Base-by-base conservation (phyloP, 441 rosid species). In the Jatropha multifida region DNA sequence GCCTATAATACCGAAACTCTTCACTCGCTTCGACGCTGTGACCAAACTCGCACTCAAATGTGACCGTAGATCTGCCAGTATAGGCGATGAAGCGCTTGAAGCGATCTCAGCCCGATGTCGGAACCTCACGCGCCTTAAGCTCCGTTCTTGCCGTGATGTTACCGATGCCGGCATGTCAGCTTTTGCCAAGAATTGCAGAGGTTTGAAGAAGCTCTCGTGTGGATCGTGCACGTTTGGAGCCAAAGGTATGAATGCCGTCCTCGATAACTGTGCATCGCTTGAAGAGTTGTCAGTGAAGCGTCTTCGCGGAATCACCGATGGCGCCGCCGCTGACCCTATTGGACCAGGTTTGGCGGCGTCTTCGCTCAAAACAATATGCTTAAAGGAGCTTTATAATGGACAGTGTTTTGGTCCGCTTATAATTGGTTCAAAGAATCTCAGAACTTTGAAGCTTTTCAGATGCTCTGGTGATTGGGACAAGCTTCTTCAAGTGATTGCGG, bases 141-240 rank as follows among this genome's bases (percentile, higher is more conserved):
- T 94, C 41, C 89, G 95, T 61, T 86, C 89, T 7, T 94, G 97
- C 82, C 94, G 90, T 62, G 90, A 84, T 81, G 77, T 94, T 27
- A 92, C 97, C 5, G 92, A 90, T 58, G 81, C 80, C 7, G 98
- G 98, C 37, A 90, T 94, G 87, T 54, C 70, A 1, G 85, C 60
- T 13, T 91, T 94, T 61, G 92, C 97, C 0, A 84, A 85, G 77
- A 92, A 92, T 68, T 94, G 98, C 76, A 83, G 71, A 65, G 83
- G 85, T 5, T 79, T 92, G 88, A 92, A 85, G 88, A 94, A 90
- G 82, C 83, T 92, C 11, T 90, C 97, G 11, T 90, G 92, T 72
- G 95, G 94, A 82, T 92, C 95, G 49, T 94, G 97, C 68, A 73
- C 84, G 15, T 94, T 94, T 26, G 98, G 98, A 52, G 85, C 97